phyloP scores from a whole-genome alignment of 129 eudicot genomes.

The Helianthus tuberosus region DNA sequence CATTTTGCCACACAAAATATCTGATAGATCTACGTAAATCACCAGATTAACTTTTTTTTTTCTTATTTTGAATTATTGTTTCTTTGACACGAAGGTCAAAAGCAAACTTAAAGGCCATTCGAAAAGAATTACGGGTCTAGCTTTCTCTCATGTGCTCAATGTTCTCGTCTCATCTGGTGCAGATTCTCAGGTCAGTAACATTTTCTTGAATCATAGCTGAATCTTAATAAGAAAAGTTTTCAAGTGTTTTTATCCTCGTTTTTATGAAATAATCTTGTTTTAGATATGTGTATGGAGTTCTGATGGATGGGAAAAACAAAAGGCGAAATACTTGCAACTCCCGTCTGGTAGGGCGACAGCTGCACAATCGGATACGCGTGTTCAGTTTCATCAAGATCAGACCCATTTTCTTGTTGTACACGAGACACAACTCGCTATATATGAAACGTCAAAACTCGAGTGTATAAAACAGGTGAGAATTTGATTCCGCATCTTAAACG shows the following conservation, averaged over 20 bases:
- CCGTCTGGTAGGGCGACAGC: constrained; percentile 73
- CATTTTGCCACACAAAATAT: no score
- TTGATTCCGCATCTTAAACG: neutral
- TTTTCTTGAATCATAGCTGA: neutral
- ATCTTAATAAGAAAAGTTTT: neutral
- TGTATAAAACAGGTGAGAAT: constrained; percentile 76
- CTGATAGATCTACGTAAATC: no score
- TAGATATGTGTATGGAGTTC: constrained; percentile 94
- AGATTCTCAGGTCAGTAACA: constrained; percentile 81
- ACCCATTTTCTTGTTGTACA: constrained; percentile 87
- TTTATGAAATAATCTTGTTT: constrained; percentile 11
- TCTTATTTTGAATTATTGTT: no score
- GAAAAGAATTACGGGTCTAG: constrained; percentile 92
- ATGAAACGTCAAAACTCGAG: constrained; percentile 78
- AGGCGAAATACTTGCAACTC: constrained; percentile 61
- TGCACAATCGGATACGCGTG: constrained; percentile 79
- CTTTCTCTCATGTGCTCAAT: constrained; percentile 81
- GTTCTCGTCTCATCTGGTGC: constrained; percentile 96
- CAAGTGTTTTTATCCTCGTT: neutral
- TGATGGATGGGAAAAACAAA: constrained; percentile 93
- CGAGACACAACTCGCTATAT: constrained; percentile 89
- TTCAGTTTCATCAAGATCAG: constrained; percentile 96
- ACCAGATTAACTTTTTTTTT: no score
- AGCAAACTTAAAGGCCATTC: constrained; percentile 98
- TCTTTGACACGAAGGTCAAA: constrained; percentile 60